These are phyloP conservation scores for Cinchona pubescens DNA, from an alignment of 257 asterid genomes.

Conservation along the genomic window DNA sequence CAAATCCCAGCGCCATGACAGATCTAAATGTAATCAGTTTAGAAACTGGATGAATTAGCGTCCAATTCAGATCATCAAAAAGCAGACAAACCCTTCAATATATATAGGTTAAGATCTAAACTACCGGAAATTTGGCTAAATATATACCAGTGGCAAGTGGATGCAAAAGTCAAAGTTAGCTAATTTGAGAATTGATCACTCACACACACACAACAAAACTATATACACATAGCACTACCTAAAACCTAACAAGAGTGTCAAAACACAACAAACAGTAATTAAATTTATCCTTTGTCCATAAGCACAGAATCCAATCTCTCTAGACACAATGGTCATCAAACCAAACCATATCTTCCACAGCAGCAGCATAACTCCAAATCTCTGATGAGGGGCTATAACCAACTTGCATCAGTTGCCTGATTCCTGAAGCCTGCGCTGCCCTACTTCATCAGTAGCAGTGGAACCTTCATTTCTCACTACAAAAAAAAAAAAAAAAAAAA, in stretches of 20 bases:
- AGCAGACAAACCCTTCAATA: too few relatives aligned
- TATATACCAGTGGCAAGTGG: too few relatives aligned
- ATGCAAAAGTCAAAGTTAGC: too few relatives aligned
- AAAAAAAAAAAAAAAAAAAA: neutral
- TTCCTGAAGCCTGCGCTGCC: slow-evolving; percentile 1
- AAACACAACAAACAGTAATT: neutral
- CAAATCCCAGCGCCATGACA: too few relatives aligned
- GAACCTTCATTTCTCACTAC: neutral
- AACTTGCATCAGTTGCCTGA: neutral
- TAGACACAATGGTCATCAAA: neutral
- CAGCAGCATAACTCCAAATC: neutral
- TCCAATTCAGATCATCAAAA: too few relatives aligned
- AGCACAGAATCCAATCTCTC: neutral
- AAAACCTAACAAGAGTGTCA: neutral
- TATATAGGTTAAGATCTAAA: too few relatives aligned
- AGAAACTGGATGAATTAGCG: too few relatives aligned
- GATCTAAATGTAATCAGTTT: too few relatives aligned
- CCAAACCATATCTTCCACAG: neutral
- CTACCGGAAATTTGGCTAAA: too few relatives aligned
- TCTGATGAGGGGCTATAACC: neutral
- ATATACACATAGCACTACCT: neutral
- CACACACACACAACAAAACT: neutral
- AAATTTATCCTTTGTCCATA: neutral
- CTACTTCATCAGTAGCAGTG: neutral
- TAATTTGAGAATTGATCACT: neutral